A percentile compares a stretch with the other conserved stretches of the same genome.
phyloP scores from a whole-genome alignment of 768 basidiomycete genomes.

The Podaxis rugospora region DNA sequence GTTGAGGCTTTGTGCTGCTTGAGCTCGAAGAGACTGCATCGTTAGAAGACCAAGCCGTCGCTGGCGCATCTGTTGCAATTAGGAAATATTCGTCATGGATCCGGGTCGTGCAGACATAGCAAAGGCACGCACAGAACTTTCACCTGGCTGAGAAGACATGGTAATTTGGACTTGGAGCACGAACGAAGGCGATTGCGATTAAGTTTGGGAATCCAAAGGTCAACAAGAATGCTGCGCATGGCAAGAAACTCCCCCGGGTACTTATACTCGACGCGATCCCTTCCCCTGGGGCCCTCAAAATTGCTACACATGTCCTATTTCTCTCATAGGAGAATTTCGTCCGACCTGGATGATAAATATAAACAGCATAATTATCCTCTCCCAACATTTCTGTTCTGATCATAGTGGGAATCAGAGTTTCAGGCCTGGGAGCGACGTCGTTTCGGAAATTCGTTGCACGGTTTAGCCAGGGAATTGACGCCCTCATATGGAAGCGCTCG shows the following conservation, averaged over 20 bases:
- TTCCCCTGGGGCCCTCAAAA: not conserved
- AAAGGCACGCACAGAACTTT: not conserved
- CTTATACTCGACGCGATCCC: constrained; percentile 1
- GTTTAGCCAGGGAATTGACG: not conserved
- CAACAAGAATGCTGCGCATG: not conserved
- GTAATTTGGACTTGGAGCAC: not conserved
- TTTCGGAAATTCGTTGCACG: not conserved
- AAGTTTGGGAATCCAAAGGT: not conserved
- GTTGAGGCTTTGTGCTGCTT: not conserved
- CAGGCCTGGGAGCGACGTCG: not conserved
- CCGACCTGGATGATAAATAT: not conserved
- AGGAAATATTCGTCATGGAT: not conserved
- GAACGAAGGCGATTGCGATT: not conserved
- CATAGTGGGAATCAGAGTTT: not conserved
- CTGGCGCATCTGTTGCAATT: not conserved
- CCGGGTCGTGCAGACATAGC: not conserved
- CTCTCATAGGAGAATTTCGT: constrained; percentile 7
- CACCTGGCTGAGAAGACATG: constrained; percentile 1
- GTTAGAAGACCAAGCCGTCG: not conserved
- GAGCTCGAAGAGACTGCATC: constrained; percentile 4
- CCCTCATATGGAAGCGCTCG: not conserved
- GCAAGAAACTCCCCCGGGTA: constrained; percentile 3
- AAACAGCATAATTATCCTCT: not conserved
- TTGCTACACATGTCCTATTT: not conserved
- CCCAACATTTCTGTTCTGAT: not conserved